Evolutionary conservation across 352 stramenopile species (phyloP).

Genomic region (Globisporangium recalcitrans): DNA sequence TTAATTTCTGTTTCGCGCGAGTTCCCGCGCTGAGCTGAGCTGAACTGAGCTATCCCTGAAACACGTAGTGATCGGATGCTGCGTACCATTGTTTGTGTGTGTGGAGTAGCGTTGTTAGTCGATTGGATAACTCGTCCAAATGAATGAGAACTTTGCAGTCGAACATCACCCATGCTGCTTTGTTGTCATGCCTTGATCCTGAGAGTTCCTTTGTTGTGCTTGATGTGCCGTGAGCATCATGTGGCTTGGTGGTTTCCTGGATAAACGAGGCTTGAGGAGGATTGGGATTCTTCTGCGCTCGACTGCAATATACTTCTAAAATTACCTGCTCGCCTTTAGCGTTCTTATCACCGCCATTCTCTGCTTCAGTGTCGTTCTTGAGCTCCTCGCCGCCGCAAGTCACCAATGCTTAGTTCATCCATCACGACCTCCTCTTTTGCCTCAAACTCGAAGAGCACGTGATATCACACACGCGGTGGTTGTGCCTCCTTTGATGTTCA

Average conservation of each 20-base stretch:
- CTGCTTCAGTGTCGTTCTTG: background rate
- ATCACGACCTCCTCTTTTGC: background rate
- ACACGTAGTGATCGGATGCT: background rate
- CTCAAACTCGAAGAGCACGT: background rate
- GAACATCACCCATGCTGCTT: too few species aligned
- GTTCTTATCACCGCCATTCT: background rate
- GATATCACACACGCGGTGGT: background rate
- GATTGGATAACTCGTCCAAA: background rate
- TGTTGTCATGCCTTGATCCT: background rate
- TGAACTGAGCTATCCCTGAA: background rate
- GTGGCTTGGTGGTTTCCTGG: background rate
- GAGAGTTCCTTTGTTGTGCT: background rate
- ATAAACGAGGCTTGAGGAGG: background rate
- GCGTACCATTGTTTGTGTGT: slow-evolving; percentile 1
- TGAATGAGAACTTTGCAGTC: too few species aligned
- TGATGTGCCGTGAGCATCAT: background rate
- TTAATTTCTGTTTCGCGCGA: background rate
- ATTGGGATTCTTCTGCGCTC: background rate
- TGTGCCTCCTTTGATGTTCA: slow-evolving; percentile 1
- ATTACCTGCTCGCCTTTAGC: background rate
- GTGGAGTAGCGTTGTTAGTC: background rate
- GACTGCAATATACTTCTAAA: background rate
- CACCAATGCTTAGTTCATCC: background rate
- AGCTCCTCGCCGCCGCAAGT: background rate
- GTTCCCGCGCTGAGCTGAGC: background rate